Base-by-base conservation (phyloP, 371 early-diverging fungal genomes). In the Thermomucor indicae-seudaticae region DNA sequence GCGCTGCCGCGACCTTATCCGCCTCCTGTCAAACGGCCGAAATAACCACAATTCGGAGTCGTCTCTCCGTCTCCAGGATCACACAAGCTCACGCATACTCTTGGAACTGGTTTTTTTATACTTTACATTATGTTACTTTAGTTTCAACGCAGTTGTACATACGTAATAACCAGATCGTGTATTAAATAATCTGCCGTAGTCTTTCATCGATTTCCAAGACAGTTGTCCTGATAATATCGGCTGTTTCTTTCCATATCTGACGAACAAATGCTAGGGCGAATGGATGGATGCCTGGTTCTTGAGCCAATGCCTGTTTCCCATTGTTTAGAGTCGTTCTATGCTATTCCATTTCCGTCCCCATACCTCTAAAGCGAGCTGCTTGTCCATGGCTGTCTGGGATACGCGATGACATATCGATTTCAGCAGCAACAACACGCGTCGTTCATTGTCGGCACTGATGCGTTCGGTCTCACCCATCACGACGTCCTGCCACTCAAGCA, bases 401-500 rank as follows among this genome's bases (percentile, higher is more conserved):
- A 51, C 57, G n/a, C 53, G 38, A 14, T 58, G 17, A 23, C 67
- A 69, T 20, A 75, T 56, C 6, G 57, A 58, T 31, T 58, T 54
- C 1, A 79, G 51, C 65, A 74, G 61, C 25, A 70, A 45, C 0
- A 69, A 54, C 2, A 72, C 69, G 39, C 65, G 58, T 12, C 69
- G 58, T 50, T 82, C 82, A 49, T 78, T 82, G 29, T 76, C 74
- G 1, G 48, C 46, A 41, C 66, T 75, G 22, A 82, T 78, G 7
- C 56, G 55, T 7, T 82, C 82, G 20, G 65, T 52, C 24, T 77
- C 68, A 2, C 82, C 82, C 65, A 71, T 69, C 1, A 82, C 64
- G 3, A 78, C 71, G 45, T 72, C 73, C 23, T 79, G 77, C 82
- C 82, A 82, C 3, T 71, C 67, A 25, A 68, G 62, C 23, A 59